Base-by-base conservation (phyloP, 176 grass and related monocot genomes). In the Oryza brachyantha region DNA sequence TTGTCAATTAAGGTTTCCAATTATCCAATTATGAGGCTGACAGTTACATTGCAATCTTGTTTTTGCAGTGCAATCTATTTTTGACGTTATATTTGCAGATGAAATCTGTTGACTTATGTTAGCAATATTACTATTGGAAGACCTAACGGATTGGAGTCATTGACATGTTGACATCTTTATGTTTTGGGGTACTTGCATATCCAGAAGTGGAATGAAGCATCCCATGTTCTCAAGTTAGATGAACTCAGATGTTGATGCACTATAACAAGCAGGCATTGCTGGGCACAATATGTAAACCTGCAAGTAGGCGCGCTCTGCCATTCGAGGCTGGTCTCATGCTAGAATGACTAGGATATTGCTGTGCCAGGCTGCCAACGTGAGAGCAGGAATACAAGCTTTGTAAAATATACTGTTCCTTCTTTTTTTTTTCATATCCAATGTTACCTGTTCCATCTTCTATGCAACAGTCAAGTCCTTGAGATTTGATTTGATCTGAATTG, bases 21-120 rank as follows among this genome's bases (percentile, higher is more conserved):
- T 4, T 26, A 7, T 77, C 55, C 21, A 63, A 79, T 50, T 61
- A 52, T 8, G 21, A n/a, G 14, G 2, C 67, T 89, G 43, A 71
- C 16, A 17, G 34, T 74, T 39, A 79, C 55, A 67, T 45, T 81
- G 27, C 55, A 21, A 21, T 9, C 60, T 55, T 77, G n/a, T 41
- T 73, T 42, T 45, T 94, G 89, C 89, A 94, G 94, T 88, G 17
- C 94, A 97, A 81, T 79, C 79, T 29, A 97, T 94, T 73, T 93
- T 90, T 5, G 87, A 97, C 72, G 79, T 88, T 61, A 81, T 90
- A 83, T 92, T 97, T 81, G 85, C 89, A 0, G 87, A 97, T 64
- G 89, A 97, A 87, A 88, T 90, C 58, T 88, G 86, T 79, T 97
- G 78, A 88, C 64, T 35, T 80, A 40, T 12, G 19, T 7, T 41